Percentiles rank a stretch among this genome's conserved stretches.
Evolutionary conservation across 345 rosid genomes (phyloP).

Genomic region (Hirschfeldia incana): DNA sequence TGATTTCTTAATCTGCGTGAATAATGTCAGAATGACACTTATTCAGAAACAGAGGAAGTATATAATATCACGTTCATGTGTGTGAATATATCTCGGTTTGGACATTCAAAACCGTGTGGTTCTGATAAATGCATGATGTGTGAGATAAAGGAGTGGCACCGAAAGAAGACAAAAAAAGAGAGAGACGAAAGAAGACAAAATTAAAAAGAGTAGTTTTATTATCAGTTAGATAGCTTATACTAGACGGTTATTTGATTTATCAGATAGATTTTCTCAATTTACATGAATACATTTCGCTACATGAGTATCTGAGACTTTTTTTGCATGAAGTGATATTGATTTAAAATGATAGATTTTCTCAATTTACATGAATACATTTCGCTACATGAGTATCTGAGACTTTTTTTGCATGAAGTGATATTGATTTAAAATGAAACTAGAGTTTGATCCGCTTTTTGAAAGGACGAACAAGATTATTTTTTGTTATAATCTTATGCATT

Average conservation of each 20-base stretch:
- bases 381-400: neutral
- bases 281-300: neutral
- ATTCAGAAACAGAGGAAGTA: neutral
- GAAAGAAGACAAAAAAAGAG: slow-evolving; percentile 36
- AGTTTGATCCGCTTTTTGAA: too few relatives aligned
- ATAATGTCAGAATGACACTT: too few relatives aligned
- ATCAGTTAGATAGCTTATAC: slow-evolving; percentile 13
- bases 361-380: neutral
- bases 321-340: neutral
- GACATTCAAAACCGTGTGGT: slow-evolving; percentile 37
- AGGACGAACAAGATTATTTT: too few relatives aligned
- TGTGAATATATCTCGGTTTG: slow-evolving; percentile 9
- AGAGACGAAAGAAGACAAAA: neutral
- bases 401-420: neutral
- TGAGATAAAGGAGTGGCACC: slow-evolving; percentile 39
- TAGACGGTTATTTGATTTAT: neutral
- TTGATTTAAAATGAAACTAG: neutral
- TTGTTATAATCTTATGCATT: too few relatives aligned
- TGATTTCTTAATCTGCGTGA: too few relatives aligned
- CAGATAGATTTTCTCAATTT: neutral
- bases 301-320: neutral
- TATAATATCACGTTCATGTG: slow-evolving; percentile 9
- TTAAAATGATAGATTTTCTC: neutral
- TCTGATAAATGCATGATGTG: slow-evolving; percentile 37
- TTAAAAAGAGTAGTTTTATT: neutral